Base-by-base conservation (phyloP, 2,329 filamentous ascomycete genomes). In the Massarina eburnea region DNA sequence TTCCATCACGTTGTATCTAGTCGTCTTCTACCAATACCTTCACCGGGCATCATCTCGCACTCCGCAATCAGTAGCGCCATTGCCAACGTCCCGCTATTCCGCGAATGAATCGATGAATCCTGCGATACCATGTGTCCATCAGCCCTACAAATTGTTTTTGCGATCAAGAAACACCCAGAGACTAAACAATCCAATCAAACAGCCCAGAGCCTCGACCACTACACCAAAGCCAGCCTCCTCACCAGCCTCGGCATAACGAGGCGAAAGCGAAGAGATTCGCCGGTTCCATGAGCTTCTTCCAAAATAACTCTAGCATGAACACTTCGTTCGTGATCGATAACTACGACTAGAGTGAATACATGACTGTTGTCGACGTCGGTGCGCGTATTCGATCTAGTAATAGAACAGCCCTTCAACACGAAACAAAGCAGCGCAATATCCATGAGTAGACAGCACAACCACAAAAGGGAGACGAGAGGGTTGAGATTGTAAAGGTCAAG, bases 101-200 rank as follows among this genome's bases (percentile, higher is more conserved):
- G 29, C 6, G 32, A 34, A 17, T 43, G 40, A 30, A 32, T 43
- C 14, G 21, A 35, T 7, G 10, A 43, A 18, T 9, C 40, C 7
- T 26, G 29, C 40, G 29, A 41, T 14, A 33, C 18, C 14, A 41
- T 41, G 39, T 19, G 26, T 22, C 19, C 39, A 6, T 41, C 39
- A 14, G 20, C 19, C 20, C 36, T 20, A 20, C 36, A 20, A 18
- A 24, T 39, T 20, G 36, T 39, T 9, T 27, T 21, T 17, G 35
- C 34, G 7, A 38, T 44, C 14, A 22, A 44, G 22, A 39, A 39
- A 21, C 39, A 34, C 33, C 33, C 41, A 10, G 41, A 34, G n/a
- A 39, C 41, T 9, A 18, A 43, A 26, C 19, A 43, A 17, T 18
- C 32, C 14, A 35, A 43, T 17, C 29, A 43, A 43, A 43, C 40